phyloP scores from a whole-genome alignment of 2,329 filamentous ascomycete genomes.

The Cercospora canescens region DNA sequence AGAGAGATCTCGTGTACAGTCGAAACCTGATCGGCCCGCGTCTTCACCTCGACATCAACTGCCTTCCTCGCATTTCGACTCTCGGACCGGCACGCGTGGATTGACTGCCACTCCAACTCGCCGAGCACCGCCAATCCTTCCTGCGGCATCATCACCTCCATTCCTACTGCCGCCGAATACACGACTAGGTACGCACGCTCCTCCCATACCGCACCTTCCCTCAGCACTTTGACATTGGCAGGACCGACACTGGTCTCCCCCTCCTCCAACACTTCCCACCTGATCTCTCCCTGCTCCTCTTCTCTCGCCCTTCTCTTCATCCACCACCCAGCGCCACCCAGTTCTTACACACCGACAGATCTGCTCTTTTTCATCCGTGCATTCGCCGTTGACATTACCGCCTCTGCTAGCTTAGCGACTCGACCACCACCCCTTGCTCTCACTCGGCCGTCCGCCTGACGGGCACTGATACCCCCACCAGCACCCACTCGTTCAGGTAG shows the following conservation, averaged over 20 bases:
- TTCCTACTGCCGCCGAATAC: slow-evolving; percentile 14
- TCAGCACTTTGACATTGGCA: slow-evolving; percentile 8
- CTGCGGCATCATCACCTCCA: slow-evolving; percentile 15
- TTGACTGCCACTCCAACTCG: slow-evolving; percentile 15
- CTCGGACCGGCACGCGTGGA: slow-evolving; percentile 14
- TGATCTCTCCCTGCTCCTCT: slow-evolving; percentile 24
- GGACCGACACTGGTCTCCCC: background rate
- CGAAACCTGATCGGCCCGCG: background rate
- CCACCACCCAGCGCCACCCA: slow-evolving; percentile 31
- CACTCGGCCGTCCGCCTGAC: slow-evolving; percentile 25
- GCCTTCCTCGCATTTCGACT: background rate
- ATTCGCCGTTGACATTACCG: slow-evolving; percentile 35
- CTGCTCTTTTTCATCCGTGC: slow-evolving; percentile 39
- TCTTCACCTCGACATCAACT: slow-evolving; percentile 4
- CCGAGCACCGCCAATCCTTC: slow-evolving; percentile 9
- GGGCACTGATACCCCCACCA: slow-evolving; percentile 61
- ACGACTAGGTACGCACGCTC: slow-evolving; percentile 20
- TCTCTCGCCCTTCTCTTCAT: slow-evolving; percentile 18
- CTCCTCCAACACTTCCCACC: slow-evolving; percentile 2
- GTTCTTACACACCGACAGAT: slow-evolving; percentile 28
- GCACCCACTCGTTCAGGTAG: slow-evolving; percentile 99
- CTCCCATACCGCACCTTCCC: slow-evolving; percentile 24
- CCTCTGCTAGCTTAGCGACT: slow-evolving; percentile 38
- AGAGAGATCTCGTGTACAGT: background rate
- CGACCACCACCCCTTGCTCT: slow-evolving; percentile 36